A percentile compares a stretch with the other conserved stretches of the same genome.
Evolutionary conservation across 192 early-diverging fungal species (phyloP).

Genomic region (Gigaspora rosea): DNA sequence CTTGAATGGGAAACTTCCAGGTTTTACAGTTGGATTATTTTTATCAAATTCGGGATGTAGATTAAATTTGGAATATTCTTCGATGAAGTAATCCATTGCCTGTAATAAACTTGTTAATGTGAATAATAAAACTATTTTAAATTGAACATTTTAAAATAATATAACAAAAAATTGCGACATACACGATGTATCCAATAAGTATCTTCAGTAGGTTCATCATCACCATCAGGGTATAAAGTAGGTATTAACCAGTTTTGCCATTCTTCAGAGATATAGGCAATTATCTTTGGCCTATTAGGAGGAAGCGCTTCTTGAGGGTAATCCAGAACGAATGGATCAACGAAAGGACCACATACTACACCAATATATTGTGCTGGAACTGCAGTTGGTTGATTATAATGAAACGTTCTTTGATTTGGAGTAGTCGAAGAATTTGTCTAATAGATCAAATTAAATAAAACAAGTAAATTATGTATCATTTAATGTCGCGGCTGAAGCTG

Average conservation of each 20-base stretch:
- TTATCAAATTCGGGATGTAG: background rate
- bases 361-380: slow-evolving; percentile 72
- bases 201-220: background rate
- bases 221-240: background rate
- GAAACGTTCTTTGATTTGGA: slow-evolving; percentile 59
- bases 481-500: too few relatives aligned
- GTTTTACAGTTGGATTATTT: background rate
- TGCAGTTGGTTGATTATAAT: slow-evolving; percentile 67
- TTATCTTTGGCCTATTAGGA: background rate
- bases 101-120: background rate
- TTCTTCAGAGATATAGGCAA: background rate
- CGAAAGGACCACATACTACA: slow-evolving; percentile 73
- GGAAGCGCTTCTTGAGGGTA: slow-evolving; percentile 8
- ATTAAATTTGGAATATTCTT: slow-evolving; percentile 1
- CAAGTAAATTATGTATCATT: background rate
- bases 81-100: slow-evolving; percentile 5
- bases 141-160: background rate
- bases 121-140: background rate
- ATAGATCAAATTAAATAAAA: background rate
- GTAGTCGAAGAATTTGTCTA: slow-evolving; percentile 63
- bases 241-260: background rate
- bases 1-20: slow-evolving; percentile 71
- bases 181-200: slow-evolving; percentile 4
- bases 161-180: background rate
- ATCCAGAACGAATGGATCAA: background rate